Percentiles rank a stretch among this genome's conserved stretches.
phyloP scores from a whole-genome alignment of 225 moss, liverwort and hornwort genomes.

The Pleurozium schreberi region DNA sequence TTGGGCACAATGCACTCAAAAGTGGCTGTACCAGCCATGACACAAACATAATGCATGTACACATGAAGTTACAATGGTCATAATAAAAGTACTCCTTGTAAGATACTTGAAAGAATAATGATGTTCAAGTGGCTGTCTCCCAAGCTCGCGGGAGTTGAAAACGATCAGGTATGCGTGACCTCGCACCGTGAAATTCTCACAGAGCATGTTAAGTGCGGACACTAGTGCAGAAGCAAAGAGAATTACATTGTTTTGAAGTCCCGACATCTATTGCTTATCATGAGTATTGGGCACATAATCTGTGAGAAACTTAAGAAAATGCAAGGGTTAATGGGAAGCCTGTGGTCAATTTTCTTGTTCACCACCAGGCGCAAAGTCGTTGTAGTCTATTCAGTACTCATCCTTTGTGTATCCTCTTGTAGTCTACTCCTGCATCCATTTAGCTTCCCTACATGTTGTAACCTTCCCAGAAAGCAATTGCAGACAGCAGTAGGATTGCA shows the following conservation, averaged over 20 bases:
- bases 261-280: not conserved
- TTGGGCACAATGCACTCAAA: too few relatives aligned
- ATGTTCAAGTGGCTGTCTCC: constrained; percentile 27
- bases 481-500: constrained; percentile 37
- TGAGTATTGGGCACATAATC: not conserved
- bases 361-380: not conserved
- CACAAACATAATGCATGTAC: too few relatives aligned
- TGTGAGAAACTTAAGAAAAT: not conserved
- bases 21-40: too few relatives aligned
- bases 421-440: not conserved
- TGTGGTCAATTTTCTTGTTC: not conserved
- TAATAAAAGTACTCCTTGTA: too few relatives aligned
- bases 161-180: constrained; percentile 17
- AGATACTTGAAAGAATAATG: too few relatives aligned
- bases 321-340: not conserved
- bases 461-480: constrained; percentile 13
- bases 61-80: too few relatives aligned
- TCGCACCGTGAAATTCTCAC: not conserved
- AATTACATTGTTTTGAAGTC: not conserved
- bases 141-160: constrained; percentile 14
- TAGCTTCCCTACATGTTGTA: constrained; percentile 9
- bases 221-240: not conserved
- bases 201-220: not conserved
- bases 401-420: not conserved
- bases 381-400: not conserved